Base-by-base conservation (phyloP, 352 stramenopile genomes). In the Phytophthora aleatoria region DNA sequence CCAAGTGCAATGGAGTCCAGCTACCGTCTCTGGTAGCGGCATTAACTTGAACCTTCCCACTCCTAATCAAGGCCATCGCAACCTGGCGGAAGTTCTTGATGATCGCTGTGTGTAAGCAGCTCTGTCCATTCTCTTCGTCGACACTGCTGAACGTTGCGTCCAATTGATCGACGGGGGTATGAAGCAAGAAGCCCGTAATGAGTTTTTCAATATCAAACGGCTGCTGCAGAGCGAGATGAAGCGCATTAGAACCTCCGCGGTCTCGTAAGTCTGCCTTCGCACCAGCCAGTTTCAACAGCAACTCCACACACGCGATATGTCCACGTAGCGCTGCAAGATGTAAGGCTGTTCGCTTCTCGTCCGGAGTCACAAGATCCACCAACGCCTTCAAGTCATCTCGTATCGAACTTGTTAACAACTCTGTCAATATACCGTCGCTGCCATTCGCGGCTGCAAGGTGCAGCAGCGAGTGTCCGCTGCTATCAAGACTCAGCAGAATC, bases 201-300 rank as follows among this genome's bases (percentile, higher is more conserved):
- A 92, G 74, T 16, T 69, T 69, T 0, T 88, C 77, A 31, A 92
- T 83, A 51, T 89, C 74, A 44, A 93, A 93, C 4, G 74, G 79
- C 44, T 85, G 80, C 31, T 77, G 60, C 0, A 91, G 66, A n/a
- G 76, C 74, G 9, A 91, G 63, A 48, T 93, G 82, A 13, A 93
- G 58, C 1, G 79, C 74, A 24, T 82, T 91, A 33, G 71, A 80
- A 5, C 84, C 80, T 48, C 61, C 73, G 20, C 47, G 24, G 15
- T 80, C 71, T 10, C 61, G 57, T 15, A 87, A 12, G 47, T 74
- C 67, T 1, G 52, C 56, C 13, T 66, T 71, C 1, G 61, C 64
- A 15, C 53, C 67, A 15, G 55, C 57, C 1, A 64, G 47, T 12
- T 70, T 60, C 0, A 89, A 51, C n/a, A 91, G 33, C 0, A 83